phyloP scores from a whole-genome alignment of 2,329 filamentous ascomycete species.

The Paradendryphiella salina region DNA sequence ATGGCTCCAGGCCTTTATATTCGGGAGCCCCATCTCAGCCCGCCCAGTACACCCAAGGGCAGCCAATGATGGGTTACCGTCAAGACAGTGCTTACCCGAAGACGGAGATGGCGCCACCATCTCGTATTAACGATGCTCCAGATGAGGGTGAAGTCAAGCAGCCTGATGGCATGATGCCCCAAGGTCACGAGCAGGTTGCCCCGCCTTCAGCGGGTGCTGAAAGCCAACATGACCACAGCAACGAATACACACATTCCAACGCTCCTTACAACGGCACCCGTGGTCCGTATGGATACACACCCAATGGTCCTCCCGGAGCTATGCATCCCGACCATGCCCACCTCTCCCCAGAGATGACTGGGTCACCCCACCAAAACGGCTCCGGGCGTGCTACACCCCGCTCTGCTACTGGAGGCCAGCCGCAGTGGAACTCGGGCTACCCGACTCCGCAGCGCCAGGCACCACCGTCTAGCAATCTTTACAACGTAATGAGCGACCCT shows the following conservation, averaged over 20 bases:
- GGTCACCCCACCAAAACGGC: constrained; percentile 78
- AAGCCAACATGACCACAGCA: constrained; percentile 72
- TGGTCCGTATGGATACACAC: constrained; percentile 74
- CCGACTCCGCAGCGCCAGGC: constrained; percentile 73
- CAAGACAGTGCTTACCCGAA: constrained; percentile 64
- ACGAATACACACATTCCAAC: constrained; percentile 84
- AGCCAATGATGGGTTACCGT: constrained; percentile 67
- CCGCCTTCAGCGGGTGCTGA: constrained; percentile 65
- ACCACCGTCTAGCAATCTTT: constrained; percentile 76
- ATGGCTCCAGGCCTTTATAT: constrained; percentile 77
- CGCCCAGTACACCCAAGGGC: constrained; percentile 68
- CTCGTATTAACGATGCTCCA: constrained; percentile 63
- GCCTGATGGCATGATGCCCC: constrained; percentile 61
- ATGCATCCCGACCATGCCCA: constrained; percentile 74
- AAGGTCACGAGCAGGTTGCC: constrained; percentile 54
- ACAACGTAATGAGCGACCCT: constrained; percentile 86
- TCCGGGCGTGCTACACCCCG: constrained; percentile 86
- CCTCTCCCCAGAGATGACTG: constrained; percentile 78
- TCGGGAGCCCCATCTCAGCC: constrained; percentile 68
- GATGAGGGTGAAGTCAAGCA: constrained; percentile 67
- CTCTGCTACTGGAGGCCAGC: constrained; percentile 70
- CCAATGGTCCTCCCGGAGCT: constrained; percentile 66
- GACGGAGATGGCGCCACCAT: constrained; percentile 85
- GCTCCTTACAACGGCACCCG: constrained; percentile 72
- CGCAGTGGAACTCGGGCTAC: constrained; percentile 75